phyloP scores from a whole-genome alignment of 1,284 basidiomycete species.

The Rhodotorula sp. region DNA sequence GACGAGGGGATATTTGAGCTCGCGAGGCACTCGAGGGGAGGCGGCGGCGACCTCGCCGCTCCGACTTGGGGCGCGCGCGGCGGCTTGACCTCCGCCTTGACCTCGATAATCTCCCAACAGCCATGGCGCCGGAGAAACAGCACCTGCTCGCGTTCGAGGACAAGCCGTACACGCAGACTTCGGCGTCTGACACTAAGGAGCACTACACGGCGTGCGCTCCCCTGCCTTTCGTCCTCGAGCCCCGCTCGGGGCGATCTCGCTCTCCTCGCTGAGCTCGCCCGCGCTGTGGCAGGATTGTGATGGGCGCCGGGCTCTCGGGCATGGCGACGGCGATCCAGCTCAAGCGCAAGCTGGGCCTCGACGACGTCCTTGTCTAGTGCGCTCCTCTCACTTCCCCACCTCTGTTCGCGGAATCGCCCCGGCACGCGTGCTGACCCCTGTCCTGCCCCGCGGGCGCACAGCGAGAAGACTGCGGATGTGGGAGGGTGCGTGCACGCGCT shows the following conservation, averaged over 20 bases:
- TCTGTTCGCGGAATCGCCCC: background rate
- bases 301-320: conserved; percentile 33
- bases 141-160: background rate
- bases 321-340: conserved; percentile 40
- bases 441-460: background rate
- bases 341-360: conserved; percentile 30
- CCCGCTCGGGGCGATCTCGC: too few species aligned
- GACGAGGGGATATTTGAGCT: too few species aligned
- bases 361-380: conserved; percentile 39
- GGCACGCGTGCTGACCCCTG: background rate
- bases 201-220: conserved; percentile 20
- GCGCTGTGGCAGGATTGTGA: conserved; percentile 21
- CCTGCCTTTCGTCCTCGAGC: background rate
- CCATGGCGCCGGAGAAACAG: background rate
- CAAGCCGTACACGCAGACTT: conserved; percentile 9
- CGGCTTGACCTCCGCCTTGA: too few species aligned
- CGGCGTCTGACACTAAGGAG: conserved; percentile 14
- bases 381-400: background rate
- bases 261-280: background rate
- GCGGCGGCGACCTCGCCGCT: background rate
- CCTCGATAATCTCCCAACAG: background rate
- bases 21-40: background rate
- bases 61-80: too few species aligned
- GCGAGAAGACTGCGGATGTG: conserved; percentile 34
- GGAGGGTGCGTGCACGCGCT: conserved; percentile 19